phyloP scores from a whole-genome alignment of 1,139 yeast species.

The Blastobotrys malaysiensis region DNA sequence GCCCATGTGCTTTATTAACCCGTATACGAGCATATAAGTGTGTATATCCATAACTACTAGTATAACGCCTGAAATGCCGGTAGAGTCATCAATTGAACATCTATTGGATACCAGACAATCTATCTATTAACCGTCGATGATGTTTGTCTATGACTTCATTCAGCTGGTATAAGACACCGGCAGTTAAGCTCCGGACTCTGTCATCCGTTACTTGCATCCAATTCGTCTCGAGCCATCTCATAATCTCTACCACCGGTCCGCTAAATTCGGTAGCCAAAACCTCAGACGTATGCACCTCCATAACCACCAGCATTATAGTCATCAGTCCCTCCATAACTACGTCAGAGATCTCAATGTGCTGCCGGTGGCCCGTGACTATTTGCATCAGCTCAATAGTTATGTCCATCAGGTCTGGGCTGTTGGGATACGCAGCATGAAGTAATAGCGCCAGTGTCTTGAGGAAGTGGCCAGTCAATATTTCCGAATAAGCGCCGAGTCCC shows the following conservation, averaged over 20 bases:
- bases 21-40: no score
- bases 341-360: constrained; percentile 19
- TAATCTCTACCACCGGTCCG: constrained; percentile 35
- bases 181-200: constrained; percentile 43
- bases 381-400: constrained; percentile 53
- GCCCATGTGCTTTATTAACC: no score
- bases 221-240: constrained; percentile 38
- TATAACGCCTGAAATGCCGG: not conserved
- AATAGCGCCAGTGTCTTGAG: constrained; percentile 53
- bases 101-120: constrained; percentile 12
- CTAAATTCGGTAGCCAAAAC: constrained; percentile 33
- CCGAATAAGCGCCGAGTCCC: constrained; percentile 48
- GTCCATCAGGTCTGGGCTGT: constrained; percentile 45
- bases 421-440: constrained; percentile 54
- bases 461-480: constrained; percentile 53
- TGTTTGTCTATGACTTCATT: constrained; percentile 31
- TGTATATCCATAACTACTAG: no score
- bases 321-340: constrained; percentile 42
- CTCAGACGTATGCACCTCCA: constrained; percentile 43
- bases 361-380: constrained; percentile 30
- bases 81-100: not conserved
- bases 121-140: constrained; percentile 26
- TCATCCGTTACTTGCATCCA: constrained; percentile 49
- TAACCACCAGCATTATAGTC: constrained; percentile 44
- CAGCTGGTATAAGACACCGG: constrained; percentile 44